These are phyloP conservation scores for Cercospora sp. DNA, from an alignment of 2,329 filamentous ascomycete genomes.

Conservation along the genomic window DNA sequence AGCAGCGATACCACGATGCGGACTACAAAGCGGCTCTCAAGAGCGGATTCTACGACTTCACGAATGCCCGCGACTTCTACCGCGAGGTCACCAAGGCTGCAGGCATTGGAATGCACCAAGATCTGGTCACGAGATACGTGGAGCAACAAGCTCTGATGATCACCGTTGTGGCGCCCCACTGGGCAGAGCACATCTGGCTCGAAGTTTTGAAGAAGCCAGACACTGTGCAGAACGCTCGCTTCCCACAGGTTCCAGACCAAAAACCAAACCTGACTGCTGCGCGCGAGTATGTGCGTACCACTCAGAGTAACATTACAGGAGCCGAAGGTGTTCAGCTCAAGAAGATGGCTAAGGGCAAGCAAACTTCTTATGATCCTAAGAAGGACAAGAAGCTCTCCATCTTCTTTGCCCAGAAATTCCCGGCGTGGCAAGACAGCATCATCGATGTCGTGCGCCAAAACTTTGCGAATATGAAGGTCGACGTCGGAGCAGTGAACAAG, in stretches of 20 bases:
- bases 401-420: slow-evolving; percentile 76
- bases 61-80: slow-evolving; percentile 84
- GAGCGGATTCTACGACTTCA: slow-evolving; percentile 83
- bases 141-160: slow-evolving; percentile 83
- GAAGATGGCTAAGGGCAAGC: slow-evolving; percentile 91
- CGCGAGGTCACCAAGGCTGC: slow-evolving; percentile 76
- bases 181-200: slow-evolving; percentile 90
- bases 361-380: slow-evolving; percentile 79
- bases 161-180: slow-evolving; percentile 85
- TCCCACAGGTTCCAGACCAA: slow-evolving; percentile 67
- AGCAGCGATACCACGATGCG: slow-evolving; percentile 73
- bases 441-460: slow-evolving; percentile 74
- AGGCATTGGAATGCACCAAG: slow-evolving; percentile 82
- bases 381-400: slow-evolving; percentile 90
- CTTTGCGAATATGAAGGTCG: slow-evolving; percentile 64
- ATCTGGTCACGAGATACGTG: slow-evolving; percentile 75
- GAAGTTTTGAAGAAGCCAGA: slow-evolving; percentile 77
- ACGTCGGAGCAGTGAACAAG: slow-evolving; percentile 79
- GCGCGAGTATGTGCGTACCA: slow-evolving; percentile 76
- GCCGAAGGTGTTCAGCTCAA: slow-evolving; percentile 81
- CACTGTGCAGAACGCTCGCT: slow-evolving; percentile 77
- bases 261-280: slow-evolving; percentile 71
- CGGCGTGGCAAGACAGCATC: slow-evolving; percentile 88
- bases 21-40: slow-evolving; percentile 87
- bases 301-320: slow-evolving; percentile 75